Base-by-base conservation (phyloP, 768 basidiomycete genomes). In the Auriscalpium microsporum region DNA sequence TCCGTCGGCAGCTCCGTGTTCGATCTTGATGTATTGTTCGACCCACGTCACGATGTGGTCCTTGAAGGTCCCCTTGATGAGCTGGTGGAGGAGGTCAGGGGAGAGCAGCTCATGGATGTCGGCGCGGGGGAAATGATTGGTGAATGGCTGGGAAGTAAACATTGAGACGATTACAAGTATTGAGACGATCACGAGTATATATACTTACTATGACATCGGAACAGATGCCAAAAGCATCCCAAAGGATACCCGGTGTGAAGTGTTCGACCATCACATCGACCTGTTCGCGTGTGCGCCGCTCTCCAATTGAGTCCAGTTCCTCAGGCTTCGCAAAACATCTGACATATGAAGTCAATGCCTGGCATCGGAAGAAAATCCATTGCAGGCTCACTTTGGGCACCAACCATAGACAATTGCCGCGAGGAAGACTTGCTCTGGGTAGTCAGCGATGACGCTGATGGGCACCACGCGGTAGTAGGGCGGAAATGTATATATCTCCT, bases 401-500 rank as follows among this genome's bases (percentile, higher is more conserved):
- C 66, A 62, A 4, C 60, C 58, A 23, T 64, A 57, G 2, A 73
- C 69, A 37, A 71, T 58, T 1, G 64, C 56, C 0, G 67, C 47
- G 0, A 72, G 60, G 49, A 57, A 62, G 0, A 68, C 69, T 54
- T 75, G 72, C 49, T 74, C 71, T 0, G 72, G 72, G 56, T 73
- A 73, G 52, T 73, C 69, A 0, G 71, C 71, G 50, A 74, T 73
- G 54, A n/a, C n/a, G n/a, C n/a, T n/a, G n/a, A n/a, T n/a, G n/a
- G n/a, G n/a, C n/a, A n/a, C n/a, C n/a, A n/a, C n/a, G n/a, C n/a
- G n/a, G n/a, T n/a, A n/a, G n/a, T n/a, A n/a, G n/a, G n/a, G n/a
- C n/a, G n/a, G n/a, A n/a, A n/a, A n/a, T n/a, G n/a, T n/a, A n/a
- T n/a, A n/a, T n/a, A n/a, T n/a, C n/a, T n/a, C n/a, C n/a, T n/a